Evolutionary conservation across 2,329 filamentous ascomycete genomes (phyloP).

Genomic region (Aspergillus felis): DNA sequence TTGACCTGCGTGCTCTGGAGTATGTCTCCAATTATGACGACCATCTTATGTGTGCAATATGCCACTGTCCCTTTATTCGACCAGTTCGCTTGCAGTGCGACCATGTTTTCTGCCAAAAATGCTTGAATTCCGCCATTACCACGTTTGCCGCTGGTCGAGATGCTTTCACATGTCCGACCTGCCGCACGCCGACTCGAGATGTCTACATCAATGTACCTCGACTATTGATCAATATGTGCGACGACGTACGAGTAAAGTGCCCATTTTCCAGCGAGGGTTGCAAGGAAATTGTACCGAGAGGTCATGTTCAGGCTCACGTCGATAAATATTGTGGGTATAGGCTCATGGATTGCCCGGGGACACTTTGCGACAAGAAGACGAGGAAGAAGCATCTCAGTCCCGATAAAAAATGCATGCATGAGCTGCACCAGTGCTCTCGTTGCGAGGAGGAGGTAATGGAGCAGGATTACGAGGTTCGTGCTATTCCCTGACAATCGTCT

Average conservation of each 20-base stretch:
- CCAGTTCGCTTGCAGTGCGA: conserved; percentile 59
- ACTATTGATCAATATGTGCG: conserved; percentile 58
- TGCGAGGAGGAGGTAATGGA: conserved; percentile 53
- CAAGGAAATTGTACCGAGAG: conserved; percentile 50
- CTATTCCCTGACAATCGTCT: conserved; percentile 1
- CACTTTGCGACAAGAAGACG: conserved; percentile 50
- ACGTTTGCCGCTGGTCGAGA: conserved; percentile 28
- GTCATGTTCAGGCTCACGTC: conserved; percentile 56
- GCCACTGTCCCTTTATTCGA: conserved; percentile 58
- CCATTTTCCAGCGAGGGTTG: conserved; percentile 55
- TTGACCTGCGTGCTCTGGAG: conserved; percentile 57
- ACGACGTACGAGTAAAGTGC: conserved; percentile 58
- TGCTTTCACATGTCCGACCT: conserved; percentile 53
- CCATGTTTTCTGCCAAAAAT: conserved; percentile 61
- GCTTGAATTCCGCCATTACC: conserved; percentile 49
- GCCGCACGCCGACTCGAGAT: conserved; percentile 45
- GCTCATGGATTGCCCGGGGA: conserved; percentile 49
- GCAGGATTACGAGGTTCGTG: conserved; percentile 49
- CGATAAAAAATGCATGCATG: conserved; percentile 51
- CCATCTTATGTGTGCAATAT: conserved; percentile 62
- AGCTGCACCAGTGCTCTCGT: conserved; percentile 48
- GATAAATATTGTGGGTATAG: conserved; percentile 58
- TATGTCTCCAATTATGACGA: conserved; percentile 54
- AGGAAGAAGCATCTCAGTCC: conserved; percentile 53
- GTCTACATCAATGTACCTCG: conserved; percentile 47